These are phyloP conservation scores for Vaccinium macrocarpon DNA, from an alignment of 148 eudicot species.

Conservation along the genomic window DNA sequence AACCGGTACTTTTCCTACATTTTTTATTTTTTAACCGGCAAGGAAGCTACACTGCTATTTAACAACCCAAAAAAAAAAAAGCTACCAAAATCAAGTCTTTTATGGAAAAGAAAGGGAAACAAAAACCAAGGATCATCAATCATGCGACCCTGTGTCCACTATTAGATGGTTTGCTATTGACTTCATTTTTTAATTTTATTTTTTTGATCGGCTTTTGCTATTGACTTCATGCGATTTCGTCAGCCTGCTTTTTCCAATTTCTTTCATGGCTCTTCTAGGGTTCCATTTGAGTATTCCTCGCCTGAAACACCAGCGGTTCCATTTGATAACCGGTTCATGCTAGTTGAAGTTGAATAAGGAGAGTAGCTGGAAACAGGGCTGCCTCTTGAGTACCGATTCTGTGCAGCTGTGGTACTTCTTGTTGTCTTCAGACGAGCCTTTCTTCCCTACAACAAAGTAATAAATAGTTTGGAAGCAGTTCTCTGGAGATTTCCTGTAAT, in stretches of 20 bases:
- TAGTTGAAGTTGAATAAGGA: conserved; percentile 49
- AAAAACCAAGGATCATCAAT: neutral
- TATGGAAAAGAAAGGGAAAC: neutral
- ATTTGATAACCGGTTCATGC: conserved; percentile 50
- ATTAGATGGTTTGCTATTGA: neutral
- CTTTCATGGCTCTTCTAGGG: conserved; percentile 36
- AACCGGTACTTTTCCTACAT: neutral
- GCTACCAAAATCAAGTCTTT: neutral
- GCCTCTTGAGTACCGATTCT: conserved; percentile 58
- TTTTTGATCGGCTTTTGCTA: neutral
- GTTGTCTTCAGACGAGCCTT: conserved; percentile 89
- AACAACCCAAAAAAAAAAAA: neutral
- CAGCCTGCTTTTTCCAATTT: neutral
- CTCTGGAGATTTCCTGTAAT: neutral
- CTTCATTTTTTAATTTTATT: neutral
- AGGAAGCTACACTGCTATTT: neutral
- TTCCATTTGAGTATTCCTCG: conserved; percentile 54
- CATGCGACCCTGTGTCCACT: neutral
- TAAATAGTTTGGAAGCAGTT: neutral
- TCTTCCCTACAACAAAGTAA: conserved; percentile 58
- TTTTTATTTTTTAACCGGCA: too few relatives aligned
- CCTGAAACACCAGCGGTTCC: conserved; percentile 59
- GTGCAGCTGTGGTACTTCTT: conserved; percentile 81
- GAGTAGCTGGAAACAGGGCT: conserved; percentile 45
- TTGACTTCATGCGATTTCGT: neutral